Conservation (phyloP, 352 stramenopile genomes). For the Phytophthora sojae region DNA sequence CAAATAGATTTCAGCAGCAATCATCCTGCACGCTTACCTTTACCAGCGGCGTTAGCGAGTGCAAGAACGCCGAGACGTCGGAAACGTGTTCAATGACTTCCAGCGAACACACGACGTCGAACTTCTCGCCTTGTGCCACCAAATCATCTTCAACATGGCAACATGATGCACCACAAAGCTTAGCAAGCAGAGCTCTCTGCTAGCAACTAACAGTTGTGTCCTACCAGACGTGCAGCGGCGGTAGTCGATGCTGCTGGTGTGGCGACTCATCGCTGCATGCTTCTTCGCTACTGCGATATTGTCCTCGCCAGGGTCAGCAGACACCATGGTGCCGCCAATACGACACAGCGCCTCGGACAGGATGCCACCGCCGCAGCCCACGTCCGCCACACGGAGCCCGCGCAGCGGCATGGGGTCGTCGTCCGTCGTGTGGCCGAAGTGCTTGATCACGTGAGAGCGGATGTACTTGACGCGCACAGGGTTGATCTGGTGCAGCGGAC, state of each 20-base stretch:
- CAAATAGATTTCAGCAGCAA: not conserved
- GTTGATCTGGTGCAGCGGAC: constrained; percentile 84
- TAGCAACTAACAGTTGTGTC: not conserved
- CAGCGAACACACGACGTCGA: constrained; percentile 87
- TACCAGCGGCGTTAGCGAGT: constrained; percentile 78
- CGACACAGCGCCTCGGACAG: constrained; percentile 82
- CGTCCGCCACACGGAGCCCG: constrained; percentile 67
- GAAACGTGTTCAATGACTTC: constrained; percentile 89
- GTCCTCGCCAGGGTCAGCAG: constrained; percentile 69
- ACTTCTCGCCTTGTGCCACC: constrained; percentile 70
- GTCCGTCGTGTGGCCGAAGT: constrained; percentile 61
- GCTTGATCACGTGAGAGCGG: constrained; percentile 65
- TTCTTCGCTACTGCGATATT: constrained; percentile 80
- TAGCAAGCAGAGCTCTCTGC: constrained; percentile 4
- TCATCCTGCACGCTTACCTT: constrained; percentile 52
- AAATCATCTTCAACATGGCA: constrained; percentile 60
- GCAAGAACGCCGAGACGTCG: constrained; percentile 72
- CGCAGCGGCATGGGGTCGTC: constrained; percentile 63
- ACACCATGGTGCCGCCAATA: constrained; percentile 79
- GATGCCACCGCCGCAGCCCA: constrained; percentile 87
- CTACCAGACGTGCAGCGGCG: constrained; percentile 79
- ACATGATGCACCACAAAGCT: constrained; percentile 6
- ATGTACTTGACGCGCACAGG: constrained; percentile 89
- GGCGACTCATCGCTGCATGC: constrained; percentile 57
- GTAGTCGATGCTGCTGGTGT: constrained; percentile 83